Base-by-base conservation (phyloP, 2,329 filamentous ascomycete species). In the Aspergillus arachidicola region DNA sequence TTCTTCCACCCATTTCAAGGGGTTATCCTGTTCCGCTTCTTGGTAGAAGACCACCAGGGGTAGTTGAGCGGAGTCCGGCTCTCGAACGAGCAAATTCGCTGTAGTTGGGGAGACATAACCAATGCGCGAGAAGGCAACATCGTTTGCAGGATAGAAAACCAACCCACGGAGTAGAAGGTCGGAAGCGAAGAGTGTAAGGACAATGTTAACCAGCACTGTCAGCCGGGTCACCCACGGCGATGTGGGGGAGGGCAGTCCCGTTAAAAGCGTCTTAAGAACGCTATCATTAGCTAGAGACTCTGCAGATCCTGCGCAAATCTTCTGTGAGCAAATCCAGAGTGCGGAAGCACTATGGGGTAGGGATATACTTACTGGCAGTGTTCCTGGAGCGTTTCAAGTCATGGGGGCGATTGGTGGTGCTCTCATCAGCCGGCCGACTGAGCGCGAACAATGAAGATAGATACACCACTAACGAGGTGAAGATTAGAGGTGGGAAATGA, bases 71-170 rank as follows among this genome's bases (percentile, higher is more conserved):
- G 87, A 83, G 69, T 96, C 87, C 0, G 95, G 93, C 76, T 98
- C 95, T 62, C 95, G 87, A 54, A 99, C 83, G 32, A 99, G 81
- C 45, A 99, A 84, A 64, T 88, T 93, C 26, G 93, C 95, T 61
- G 90, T 90, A 0, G 84, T 86, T 21, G 91, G 86, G 5, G 93
- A 96, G 32, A 98, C 90, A 75, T 94, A 94, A 30, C 95, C 95
- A 19, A 97, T 82, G 10, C 95, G 87, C 46, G 92, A 91, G 75
- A 99, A 96, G 0, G 93, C 92, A 12, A 97, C 81, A 67, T 96
- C 89, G 32, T 91, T 81, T 30, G 84, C 88, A 4, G 90, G 88
- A 75, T 96, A 85, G 38, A 90, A 85, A 63, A 89, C 76, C 12
- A 87, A 87, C 2, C 91, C 90, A 23, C 91, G 87, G 73, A 91